Evolutionary conservation across 2,329 filamentous ascomycete genomes (phyloP).

Genomic region (Exophiala calicioides): DNA sequence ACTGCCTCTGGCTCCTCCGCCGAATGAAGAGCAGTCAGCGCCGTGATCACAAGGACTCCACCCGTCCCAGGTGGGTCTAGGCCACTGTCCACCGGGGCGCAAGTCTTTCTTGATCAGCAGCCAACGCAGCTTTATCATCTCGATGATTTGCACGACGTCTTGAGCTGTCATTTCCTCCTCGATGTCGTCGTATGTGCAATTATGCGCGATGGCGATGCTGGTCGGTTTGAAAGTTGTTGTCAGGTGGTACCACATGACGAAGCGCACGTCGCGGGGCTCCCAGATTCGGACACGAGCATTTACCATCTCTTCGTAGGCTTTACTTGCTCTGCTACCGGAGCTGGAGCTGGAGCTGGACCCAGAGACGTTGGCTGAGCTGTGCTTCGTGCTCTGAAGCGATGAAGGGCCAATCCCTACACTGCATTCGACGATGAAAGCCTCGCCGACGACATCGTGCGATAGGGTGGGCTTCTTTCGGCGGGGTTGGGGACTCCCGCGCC

Average conservation of each 20-base stretch:
- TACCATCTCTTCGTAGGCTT: too few relatives aligned
- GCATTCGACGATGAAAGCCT: too few relatives aligned
- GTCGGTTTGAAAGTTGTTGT: constrained; percentile 12
- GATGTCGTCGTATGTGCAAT: constrained; percentile 3
- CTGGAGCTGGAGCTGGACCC: too few relatives aligned
- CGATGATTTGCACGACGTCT: constrained; percentile 12
- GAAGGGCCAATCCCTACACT: too few relatives aligned
- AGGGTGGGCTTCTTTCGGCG: too few relatives aligned
- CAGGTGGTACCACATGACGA: constrained; percentile 21
- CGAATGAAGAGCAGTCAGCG: constrained; percentile 14
- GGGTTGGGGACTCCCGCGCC: too few relatives aligned
- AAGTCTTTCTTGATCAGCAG: constrained; percentile 8
- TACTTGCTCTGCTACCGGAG: too few relatives aligned
- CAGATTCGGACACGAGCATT: too few relatives aligned
- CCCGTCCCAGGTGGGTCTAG: constrained; percentile 9
- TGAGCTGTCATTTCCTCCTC: constrained; percentile 2
- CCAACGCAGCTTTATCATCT: constrained; percentile 1
- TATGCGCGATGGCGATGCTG: constrained; percentile 18
- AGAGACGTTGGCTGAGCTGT: too few relatives aligned
- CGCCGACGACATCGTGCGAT: too few relatives aligned
- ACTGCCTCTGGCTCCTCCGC: not conserved
- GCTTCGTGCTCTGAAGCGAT: too few relatives aligned
- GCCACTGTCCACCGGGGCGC: constrained; percentile 4
- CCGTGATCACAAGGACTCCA: constrained; percentile 23
- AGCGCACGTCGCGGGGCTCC: constrained; percentile 14